Evolutionary conservation across 768 basidiomycete species (phyloP).

Genomic region (Agaricus sinodeliciosus): DNA sequence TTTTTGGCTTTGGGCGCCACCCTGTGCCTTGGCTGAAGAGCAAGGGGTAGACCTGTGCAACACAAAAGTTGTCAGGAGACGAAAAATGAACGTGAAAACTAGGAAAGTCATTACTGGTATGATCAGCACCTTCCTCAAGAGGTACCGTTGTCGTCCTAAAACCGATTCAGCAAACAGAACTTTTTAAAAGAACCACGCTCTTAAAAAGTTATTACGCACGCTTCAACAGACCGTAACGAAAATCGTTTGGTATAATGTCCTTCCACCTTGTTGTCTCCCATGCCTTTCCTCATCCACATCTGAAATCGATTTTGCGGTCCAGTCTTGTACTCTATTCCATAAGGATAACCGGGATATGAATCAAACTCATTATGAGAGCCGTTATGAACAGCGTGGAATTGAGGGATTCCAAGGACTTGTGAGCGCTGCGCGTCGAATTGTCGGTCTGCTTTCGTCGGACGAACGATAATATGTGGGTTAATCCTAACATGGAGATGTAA

Average conservation of each 20-base stretch:
- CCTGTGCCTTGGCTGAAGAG: slow-evolving; percentile 27
- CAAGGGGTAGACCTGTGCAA: slow-evolving; percentile 34
- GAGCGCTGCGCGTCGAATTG: slow-evolving; percentile 21
- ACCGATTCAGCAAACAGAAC: too few relatives aligned
- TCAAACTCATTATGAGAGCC: slow-evolving; percentile 7
- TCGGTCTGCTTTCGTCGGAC: slow-evolving; percentile 17
- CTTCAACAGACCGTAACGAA: slow-evolving; percentile 37
- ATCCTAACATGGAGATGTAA: slow-evolving; percentile 29
- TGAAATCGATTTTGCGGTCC: slow-evolving; percentile 43
- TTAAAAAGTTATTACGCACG: slow-evolving; percentile 26
- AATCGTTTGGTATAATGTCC: slow-evolving; percentile 54
- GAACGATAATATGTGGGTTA: slow-evolving; percentile 44
- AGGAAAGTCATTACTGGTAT: slow-evolving; percentile 30
- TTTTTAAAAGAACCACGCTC: too few relatives aligned
- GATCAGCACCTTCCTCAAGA: slow-evolving; percentile 41
- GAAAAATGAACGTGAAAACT: not conserved
- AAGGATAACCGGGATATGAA: slow-evolving; percentile 39
- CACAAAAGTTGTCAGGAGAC: not conserved
- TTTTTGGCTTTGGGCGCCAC: not conserved
- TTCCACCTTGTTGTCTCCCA: slow-evolving; percentile 30
- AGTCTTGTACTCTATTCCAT: slow-evolving; percentile 33
- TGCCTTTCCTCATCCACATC: slow-evolving; percentile 22
- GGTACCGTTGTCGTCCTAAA: slow-evolving; percentile 50
- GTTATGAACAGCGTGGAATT: slow-evolving; percentile 32
- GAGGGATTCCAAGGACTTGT: slow-evolving; percentile 32